Conservation (phyloP, 306 rosid species). For the Cucurbita ficifolia region DNA sequence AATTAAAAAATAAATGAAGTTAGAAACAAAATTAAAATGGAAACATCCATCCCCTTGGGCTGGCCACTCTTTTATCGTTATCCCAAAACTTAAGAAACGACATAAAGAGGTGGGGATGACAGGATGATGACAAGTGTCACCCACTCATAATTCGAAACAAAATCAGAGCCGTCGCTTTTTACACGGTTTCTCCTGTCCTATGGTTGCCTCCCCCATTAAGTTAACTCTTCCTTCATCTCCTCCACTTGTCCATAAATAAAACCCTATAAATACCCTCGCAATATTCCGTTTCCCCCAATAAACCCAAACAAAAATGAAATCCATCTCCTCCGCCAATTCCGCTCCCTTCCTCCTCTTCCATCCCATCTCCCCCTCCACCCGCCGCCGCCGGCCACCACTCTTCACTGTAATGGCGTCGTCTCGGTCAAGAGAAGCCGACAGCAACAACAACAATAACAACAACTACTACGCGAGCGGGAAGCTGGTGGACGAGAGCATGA, state of each 20-base stretch:
- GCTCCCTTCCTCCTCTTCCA: not conserved
- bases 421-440: not conserved
- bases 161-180: not conserved
- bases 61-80: too few relatives aligned
- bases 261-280: not conserved
- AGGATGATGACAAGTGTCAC: not conserved
- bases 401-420: not conserved
- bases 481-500: slow-evolving; percentile 21
- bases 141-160: not conserved
- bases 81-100: not conserved
- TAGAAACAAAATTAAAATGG: too few relatives aligned
- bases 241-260: not conserved
- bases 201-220: not conserved
- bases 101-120: not conserved
- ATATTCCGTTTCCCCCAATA: not conserved
- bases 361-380: not conserved
- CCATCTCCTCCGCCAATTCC: not conserved
- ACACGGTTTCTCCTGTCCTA: not conserved
- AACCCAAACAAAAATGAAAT: not conserved
- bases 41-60: too few relatives aligned
- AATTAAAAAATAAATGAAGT: too few relatives aligned
- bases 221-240: not conserved
- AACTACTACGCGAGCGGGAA: not conserved
- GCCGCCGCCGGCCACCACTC: not conserved
- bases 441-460: not conserved